Evolutionary conservation across 176 grass and related monocot species (phyloP), one percentile per base, ranked within the genome.

Genomic region (Dactylis glomerata): DNA sequence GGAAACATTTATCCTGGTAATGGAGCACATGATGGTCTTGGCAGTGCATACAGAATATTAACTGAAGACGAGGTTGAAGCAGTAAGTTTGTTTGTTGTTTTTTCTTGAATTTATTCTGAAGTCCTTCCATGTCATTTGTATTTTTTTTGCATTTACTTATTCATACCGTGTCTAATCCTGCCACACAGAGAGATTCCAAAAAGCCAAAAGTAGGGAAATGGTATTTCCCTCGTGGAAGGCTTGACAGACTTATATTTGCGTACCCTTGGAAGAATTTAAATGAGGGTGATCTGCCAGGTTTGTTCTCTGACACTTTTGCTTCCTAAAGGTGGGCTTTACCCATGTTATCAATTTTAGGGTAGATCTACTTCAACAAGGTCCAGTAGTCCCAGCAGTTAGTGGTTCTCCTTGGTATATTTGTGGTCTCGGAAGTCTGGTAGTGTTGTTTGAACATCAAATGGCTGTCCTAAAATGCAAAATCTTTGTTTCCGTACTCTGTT

Each of bases 171-270:
- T 49, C 63, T 89, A 55, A 65, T 85, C 76, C 80, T 74, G 30
- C 20, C 49, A 87, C 69, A 77, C 87, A 99, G 93, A 88, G 97
- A 79, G 97, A 96, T 54, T 94, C 88, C 27, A 89, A 89, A 69
- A 99, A 79, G 75, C 97, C 92, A 70, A 81, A 86, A 82, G 74
- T 96, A 76, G 97, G 97, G 71, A 99, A 87, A 87, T 87, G 84
- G 66, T 99, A 99, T 87, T 99, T 99, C 81, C 92, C 92, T 87
- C 89, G 10, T 91, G 85, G 75, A 90, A 94, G 80, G 75, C 90
- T 99, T 64, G 93, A 99, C 57, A 91, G 86, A 46, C 91, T 99
- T 37, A 89, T 99, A 73, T 86, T 85, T 69, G 82, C 91, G 44
- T 99, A 99, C 59, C 97, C 97, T 41, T 96, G 90, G 88, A 94